Conservation (phyloP, 768 basidiomycete genomes). For the Termitomyces sp. region DNA sequence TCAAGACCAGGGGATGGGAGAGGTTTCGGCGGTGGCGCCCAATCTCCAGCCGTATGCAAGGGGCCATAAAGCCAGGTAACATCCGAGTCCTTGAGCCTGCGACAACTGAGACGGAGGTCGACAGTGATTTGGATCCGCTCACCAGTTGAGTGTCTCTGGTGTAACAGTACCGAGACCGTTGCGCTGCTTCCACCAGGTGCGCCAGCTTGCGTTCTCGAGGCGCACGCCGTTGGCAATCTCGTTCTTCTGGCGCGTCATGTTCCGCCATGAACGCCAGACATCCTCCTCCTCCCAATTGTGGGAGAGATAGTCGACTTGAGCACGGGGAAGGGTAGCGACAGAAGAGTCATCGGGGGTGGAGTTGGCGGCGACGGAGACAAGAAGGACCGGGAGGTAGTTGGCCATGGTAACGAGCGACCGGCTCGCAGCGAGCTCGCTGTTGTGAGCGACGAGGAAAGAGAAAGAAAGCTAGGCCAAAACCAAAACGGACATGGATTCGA, state of each 20-base stretch:
- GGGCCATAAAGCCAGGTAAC: conserved; percentile 99
- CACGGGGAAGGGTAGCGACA: conserved; percentile 79
- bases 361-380: conserved; percentile 59
- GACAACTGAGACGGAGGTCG: conserved; percentile 5
- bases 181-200: conserved; percentile 99
- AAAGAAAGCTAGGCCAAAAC: conserved; percentile 6
- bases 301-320: conserved; percentile 97
- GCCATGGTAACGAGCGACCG: conserved; percentile 41
- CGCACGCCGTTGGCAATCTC: conserved; percentile 94
- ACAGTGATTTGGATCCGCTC: conserved; percentile 25
- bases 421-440: conserved; percentile 13
- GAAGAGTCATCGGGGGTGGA: conserved; percentile 71
- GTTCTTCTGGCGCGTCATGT: conserved; percentile 97
- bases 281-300: conserved; percentile 98
- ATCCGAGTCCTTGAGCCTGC: conserved; percentile 97
- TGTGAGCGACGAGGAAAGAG: conserved; percentile 9
- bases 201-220: conserved; percentile 97
- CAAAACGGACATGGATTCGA: conserved; percentile 15
- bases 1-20: conserved; percentile 40
- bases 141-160: conserved; percentile 99
- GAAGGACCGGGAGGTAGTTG: conserved; percentile 67
- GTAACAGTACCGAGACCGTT: conserved; percentile 93
- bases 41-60: conserved; percentile 89
- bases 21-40: conserved; percentile 48
- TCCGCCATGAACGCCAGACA: conserved; percentile 97